Evolutionary conservation across 2,329 filamentous ascomycete genomes (phyloP).

Genomic region (Colletotrichum spaethianum): DNA sequence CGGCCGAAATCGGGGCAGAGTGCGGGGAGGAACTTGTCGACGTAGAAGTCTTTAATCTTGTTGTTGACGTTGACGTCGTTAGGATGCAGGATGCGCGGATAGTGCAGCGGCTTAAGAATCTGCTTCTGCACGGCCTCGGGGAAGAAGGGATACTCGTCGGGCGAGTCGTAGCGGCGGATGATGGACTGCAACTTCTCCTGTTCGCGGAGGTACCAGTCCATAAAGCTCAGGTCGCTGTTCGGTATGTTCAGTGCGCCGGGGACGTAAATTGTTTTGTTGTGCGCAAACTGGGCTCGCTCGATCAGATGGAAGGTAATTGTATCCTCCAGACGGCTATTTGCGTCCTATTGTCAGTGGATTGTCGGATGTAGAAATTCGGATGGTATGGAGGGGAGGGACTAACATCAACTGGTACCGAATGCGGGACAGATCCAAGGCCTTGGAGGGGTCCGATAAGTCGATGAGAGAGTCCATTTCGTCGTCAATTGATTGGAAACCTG

Average conservation of each 20-base stretch:
- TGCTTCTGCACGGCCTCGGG: conserved; percentile 83
- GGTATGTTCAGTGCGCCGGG: conserved; percentile 87
- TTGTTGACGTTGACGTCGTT: conserved; percentile 94
- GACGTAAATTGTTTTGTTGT: conserved; percentile 89
- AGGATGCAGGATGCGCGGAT: conserved; percentile 87
- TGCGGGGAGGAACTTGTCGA: conserved; percentile 84
- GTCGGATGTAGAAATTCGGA: conserved; percentile 5
- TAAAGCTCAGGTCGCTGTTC: conserved; percentile 80
- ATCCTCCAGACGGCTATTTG: conserved; percentile 88
- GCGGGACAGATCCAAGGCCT: conserved; percentile 89
- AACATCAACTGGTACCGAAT: conserved; percentile 97
- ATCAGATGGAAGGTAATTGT: conserved; percentile 98
- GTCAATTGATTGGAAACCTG: conserved; percentile 36
- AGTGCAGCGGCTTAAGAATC: conserved; percentile 89
- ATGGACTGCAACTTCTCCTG: conserved; percentile 93
- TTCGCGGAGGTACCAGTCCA: conserved; percentile 94
- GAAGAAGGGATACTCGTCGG: conserved; percentile 99
- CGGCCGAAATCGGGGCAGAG: conserved; percentile 85
- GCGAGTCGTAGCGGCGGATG: conserved; percentile 94
- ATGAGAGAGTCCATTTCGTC: conserved; percentile 87
- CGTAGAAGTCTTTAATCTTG: conserved; percentile 89
- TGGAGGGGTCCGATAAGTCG: conserved; percentile 86
- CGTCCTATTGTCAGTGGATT: background rate
- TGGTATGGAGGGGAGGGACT: conserved; percentile 48
- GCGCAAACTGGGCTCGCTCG: conserved; percentile 96